Base-by-base conservation (phyloP, 2,329 filamentous ascomycete species). In the Claviceps africana region DNA sequence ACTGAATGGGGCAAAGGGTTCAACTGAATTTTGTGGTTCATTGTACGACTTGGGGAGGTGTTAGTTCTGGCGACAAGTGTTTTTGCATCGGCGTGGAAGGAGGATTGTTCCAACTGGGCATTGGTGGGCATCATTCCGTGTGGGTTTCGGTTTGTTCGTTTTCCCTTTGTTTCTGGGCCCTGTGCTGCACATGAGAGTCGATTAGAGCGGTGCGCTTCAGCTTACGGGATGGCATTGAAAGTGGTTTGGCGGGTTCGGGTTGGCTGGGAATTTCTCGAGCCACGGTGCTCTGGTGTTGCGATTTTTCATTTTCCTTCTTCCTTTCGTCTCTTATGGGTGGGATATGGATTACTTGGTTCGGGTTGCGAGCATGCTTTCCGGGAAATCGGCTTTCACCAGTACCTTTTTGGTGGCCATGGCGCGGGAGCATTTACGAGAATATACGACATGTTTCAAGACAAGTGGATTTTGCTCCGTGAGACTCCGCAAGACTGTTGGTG, bases 341-440 rank as follows among this genome's bases (percentile, higher is more conserved):
- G 40, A 21, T 42, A 9, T 11, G 19, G 40, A 42, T 42, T 17
- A 4, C n/a, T 7, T 33, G 21, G 40, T n/a, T n/a, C n/a, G n/a
- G n/a, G n/a, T 43, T 37, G 61, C 59, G 59, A 62, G 55, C 52
- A 63, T 63, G 62, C 59, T 61, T 60, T 63, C 56, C 60, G 58
- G 65, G 60, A 60, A 61, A 60, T 54, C 62, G 65, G 59, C 63
- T 61, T 57, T 54, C n/a, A n/a, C 48, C 17, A 22, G 9, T 51
- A 19, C 22, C 30, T 47, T 44, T 61, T 59, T 55, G 60, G 58
- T 60, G 64, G 58, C 58, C 58, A 65, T 58, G 57, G 56, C 57
- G 61, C 60, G 60, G 62, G 63, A 56, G 61, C 61, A 51, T 57
- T 63, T 59, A 66, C 61, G 63, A 66, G 64, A 68, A 69, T 67